Base-by-base conservation (phyloP, 2,329 filamentous ascomycete genomes). In the Cytospora leucostoma region DNA sequence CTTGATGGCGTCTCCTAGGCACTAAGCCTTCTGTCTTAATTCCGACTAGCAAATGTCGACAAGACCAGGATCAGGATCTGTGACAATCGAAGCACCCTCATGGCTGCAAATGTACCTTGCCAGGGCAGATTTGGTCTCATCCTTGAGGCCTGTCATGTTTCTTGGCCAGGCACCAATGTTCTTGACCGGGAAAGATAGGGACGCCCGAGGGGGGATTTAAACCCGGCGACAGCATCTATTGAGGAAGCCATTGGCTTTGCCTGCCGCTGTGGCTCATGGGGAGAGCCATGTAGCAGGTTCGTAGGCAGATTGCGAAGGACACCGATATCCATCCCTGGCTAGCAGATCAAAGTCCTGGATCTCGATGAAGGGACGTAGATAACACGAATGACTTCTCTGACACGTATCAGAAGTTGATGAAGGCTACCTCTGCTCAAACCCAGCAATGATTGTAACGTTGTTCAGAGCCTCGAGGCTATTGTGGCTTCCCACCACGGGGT, bases 81-180 rank as follows among this genome's bases (percentile, higher is more conserved):
- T 15, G 44, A 47, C 44, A 19, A 21, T n/a, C n/a, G n/a, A 8
- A 50, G 34, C 38, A 17, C 40, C 60, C 80, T 79, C 69, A 78
- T 80, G 60, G 77, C 79, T 77, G 38, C 80, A 80, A 69, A 78
- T 80, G 69, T 80, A 80, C 68, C 74, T 80, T 50, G 77, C 78
- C 71, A 59, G 74, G 71, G 44, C 71, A 73, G 37, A 74, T 80
- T 40, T 47, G 77, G 79, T 65, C 75, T 76, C 33, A 77, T 79
- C 61, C 73, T 80, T 38, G 21, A 38, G 11, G 40, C 15, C 40
- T 47, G n/a, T 10, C 12, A 37, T 21, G 7, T 10, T 11, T 47
- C 40, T 21, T 47, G n/a, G 40, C 7, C 35, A 21, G 40, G 2
- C 44, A 21, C 12, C 2, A 21, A 19, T 47, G 44, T 4, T 21